A percentile compares a stretch with the other conserved stretches of the same genome.
Conservation (phyloP, 139 green algal genomes). For the Ulvella scutata region DNA sequence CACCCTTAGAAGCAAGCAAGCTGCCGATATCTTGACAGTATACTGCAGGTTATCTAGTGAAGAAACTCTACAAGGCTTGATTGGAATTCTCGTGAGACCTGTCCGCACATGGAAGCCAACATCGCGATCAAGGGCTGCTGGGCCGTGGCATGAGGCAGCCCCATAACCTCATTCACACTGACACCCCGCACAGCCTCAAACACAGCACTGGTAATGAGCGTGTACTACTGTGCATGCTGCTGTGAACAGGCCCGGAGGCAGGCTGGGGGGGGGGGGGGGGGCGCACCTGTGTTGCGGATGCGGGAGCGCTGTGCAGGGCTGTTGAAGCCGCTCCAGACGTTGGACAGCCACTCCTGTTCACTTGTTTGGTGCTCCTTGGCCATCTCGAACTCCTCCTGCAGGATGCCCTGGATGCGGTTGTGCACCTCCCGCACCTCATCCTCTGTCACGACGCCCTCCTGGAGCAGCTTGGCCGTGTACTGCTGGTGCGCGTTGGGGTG, state of each 20-base stretch:
- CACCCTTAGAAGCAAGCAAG: no score
- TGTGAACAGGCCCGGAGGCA: slow-evolving; percentile 41
- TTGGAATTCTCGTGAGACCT: no score
- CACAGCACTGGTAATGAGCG: not conserved
- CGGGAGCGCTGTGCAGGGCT: slow-evolving; percentile 63
- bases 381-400: slow-evolving; percentile 66
- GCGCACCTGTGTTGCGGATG: slow-evolving; percentile 83
- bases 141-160: no score
- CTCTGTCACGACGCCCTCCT: slow-evolving; percentile 42
- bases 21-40: no score
- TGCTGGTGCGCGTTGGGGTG: slow-evolving; percentile 49
- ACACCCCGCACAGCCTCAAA: no score
- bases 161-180: no score
- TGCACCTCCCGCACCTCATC: slow-evolving; percentile 52
- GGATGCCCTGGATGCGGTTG: slow-evolving; percentile 42
- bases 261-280: not conserved
- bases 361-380: slow-evolving; percentile 65
- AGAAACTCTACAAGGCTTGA: no score
- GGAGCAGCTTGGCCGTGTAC: slow-evolving; percentile 67
- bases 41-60: no score
- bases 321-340: slow-evolving; percentile 87
- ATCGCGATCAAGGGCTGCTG: no score
- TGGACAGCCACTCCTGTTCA: slow-evolving; percentile 71
- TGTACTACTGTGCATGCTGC: no score
- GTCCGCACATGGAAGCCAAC: no score